phyloP scores from a whole-genome alignment of 129 eudicot genomes.

The Helianthus annuus region DNA sequence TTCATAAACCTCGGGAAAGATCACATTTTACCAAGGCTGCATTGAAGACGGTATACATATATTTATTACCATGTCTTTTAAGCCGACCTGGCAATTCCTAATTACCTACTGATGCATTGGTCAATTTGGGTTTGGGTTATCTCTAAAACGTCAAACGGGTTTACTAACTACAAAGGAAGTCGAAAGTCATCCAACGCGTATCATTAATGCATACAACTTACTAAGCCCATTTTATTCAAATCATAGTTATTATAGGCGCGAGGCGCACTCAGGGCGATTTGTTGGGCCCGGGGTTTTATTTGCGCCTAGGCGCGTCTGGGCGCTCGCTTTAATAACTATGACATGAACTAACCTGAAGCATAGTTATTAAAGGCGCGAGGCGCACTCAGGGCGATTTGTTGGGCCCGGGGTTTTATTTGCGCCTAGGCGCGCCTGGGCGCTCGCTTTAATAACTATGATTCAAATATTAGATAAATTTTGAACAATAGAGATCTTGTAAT shows the following conservation, averaged over 20 bases:
- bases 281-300: too few species aligned
- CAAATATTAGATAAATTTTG: not conserved
- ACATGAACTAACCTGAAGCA: too few species aligned
- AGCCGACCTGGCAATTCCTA: not conserved
- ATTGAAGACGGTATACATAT: constrained; percentile 62
- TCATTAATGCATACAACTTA: not conserved
- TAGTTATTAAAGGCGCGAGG: too few species aligned
- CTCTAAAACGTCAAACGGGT: not conserved
- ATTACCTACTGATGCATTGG: not conserved
- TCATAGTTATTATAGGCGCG: too few species aligned
- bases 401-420: too few species aligned
- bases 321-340: too few species aligned
- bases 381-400: too few species aligned
- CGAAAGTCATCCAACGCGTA: not conserved
- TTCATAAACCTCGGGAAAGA: constrained; percentile 82
- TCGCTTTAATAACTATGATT: too few species aligned
- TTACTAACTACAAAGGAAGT: not conserved
- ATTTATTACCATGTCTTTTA: not conserved
- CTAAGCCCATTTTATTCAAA: not conserved
- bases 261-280: too few species aligned
- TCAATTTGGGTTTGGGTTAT: not conserved
- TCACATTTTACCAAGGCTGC: constrained; percentile 77
- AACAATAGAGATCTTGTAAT: not conserved
- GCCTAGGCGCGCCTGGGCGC: too few species aligned
- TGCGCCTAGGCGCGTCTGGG: too few species aligned